Percentiles rank a stretch among this genome's conserved stretches.
Conservation (phyloP, 1,284 basidiomycete genomes). For the Cronartium ribicola region DNA sequence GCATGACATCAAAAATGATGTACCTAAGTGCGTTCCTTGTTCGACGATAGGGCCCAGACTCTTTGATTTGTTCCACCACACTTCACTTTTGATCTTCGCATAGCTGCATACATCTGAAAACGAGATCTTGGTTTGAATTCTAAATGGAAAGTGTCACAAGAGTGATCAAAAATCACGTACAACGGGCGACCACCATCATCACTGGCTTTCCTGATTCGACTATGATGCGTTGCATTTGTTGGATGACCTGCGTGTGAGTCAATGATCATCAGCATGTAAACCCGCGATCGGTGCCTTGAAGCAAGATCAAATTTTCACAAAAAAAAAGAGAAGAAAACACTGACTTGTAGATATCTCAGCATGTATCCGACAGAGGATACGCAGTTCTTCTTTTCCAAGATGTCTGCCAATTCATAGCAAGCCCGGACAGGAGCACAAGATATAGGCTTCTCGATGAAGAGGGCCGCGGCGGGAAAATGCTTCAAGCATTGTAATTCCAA, state of each 20-base stretch:
- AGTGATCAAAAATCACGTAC: slow-evolving; percentile 22
- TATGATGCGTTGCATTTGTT: slow-evolving; percentile 50
- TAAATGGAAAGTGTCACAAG: not conserved
- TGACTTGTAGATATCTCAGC: slow-evolving; percentile 49
- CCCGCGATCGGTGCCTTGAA: not conserved
- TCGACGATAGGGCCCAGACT: slow-evolving; percentile 86
- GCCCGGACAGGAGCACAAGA: slow-evolving; percentile 68
- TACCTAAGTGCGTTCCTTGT: slow-evolving; percentile 79
- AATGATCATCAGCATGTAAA: slow-evolving; percentile 47
- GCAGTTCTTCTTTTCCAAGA: slow-evolving; percentile 54
- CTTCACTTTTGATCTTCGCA: slow-evolving; percentile 44
- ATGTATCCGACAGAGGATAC: slow-evolving; percentile 83
- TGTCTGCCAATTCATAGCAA: slow-evolving; percentile 52
- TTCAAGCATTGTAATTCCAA: slow-evolving; percentile 86
- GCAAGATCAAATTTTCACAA: not conserved
- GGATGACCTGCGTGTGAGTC: slow-evolving; percentile 51
- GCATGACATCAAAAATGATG: slow-evolving; percentile 45
- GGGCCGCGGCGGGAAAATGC: slow-evolving; percentile 79
- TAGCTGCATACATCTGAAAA: slow-evolving; percentile 36
- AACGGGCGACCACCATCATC: slow-evolving; percentile 41
- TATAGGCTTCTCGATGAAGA: slow-evolving; percentile 93
- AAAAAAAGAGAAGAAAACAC: not conserved
- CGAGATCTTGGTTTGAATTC: not conserved
- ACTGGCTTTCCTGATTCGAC: slow-evolving; percentile 37
- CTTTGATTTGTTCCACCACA: slow-evolving; percentile 95